Percentiles rank a stretch among this genome's conserved stretches.
Evolutionary conservation across 2,329 filamentous ascomycete species (phyloP).

Genomic region (Diaporthe velutina): DNA sequence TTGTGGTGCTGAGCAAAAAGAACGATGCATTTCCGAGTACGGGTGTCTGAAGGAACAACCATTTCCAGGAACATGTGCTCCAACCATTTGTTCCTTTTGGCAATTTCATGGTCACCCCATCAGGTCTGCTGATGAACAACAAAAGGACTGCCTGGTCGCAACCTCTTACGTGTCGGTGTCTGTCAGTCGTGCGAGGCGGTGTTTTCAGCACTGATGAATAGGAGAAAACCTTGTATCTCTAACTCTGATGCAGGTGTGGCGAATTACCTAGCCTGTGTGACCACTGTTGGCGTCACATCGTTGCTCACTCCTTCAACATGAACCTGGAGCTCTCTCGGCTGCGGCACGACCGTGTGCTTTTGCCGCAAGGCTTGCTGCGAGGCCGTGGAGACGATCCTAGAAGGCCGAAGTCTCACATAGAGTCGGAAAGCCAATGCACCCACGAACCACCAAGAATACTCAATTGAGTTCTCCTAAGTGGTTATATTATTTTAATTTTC

Average conservation of each 20-base stretch:
- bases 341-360: neutral
- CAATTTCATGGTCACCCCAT: neutral
- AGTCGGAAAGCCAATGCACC: neutral
- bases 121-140: neutral
- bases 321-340: neutral
- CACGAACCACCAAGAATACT: neutral
- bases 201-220: neutral
- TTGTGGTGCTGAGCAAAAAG: conserved; percentile 96
- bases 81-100: neutral
- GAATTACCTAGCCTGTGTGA: conserved; percentile 1
- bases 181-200: neutral
- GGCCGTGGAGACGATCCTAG: neutral
- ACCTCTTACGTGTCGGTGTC: neutral
- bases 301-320: neutral
- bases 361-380: neutral
- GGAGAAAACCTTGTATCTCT: too few relatives aligned
- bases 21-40: conserved; percentile 94
- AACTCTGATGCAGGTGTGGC: neutral
- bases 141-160: neutral
- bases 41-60: conserved; percentile 64
- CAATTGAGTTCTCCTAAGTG: conserved; percentile 3
- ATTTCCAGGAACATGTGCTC: too few relatives aligned
- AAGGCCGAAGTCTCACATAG: neutral
- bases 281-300: neutral
- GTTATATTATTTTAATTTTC: neutral